Evolutionary conservation across 176 grass and related monocot species (phyloP).

Genomic region (Ensete ventricosum): DNA sequence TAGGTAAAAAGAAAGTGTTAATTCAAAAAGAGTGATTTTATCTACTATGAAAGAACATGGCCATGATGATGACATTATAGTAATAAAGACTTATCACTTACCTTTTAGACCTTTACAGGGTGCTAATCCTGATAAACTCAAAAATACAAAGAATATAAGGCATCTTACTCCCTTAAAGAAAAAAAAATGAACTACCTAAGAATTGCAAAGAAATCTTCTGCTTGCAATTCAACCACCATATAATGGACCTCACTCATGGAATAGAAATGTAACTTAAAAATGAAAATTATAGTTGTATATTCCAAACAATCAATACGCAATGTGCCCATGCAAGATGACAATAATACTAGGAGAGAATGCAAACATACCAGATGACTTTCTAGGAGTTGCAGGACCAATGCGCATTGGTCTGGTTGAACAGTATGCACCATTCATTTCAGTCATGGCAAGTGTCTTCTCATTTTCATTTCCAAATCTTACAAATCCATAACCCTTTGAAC

Average conservation of each 20-base stretch:
- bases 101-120: too few relatives aligned
- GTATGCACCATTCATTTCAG: slow-evolving; percentile 89
- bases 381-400: slow-evolving; percentile 84
- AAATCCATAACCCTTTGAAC: slow-evolving; percentile 95
- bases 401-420: slow-evolving; percentile 92
- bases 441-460: slow-evolving; percentile 80
- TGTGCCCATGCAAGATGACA: not conserved
- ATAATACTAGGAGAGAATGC: slow-evolving; percentile 18
- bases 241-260: not conserved
- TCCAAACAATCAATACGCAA: not conserved
- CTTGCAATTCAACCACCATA: not conserved
- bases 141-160: too few relatives aligned
- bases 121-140: too few relatives aligned
- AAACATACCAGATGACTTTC: slow-evolving; percentile 81
- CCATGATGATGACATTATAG: too few relatives aligned
- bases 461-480: slow-evolving; percentile 90
- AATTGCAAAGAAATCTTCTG: not conserved
- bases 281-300: not conserved
- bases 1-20: too few relatives aligned
- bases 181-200: not conserved
- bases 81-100: too few relatives aligned
- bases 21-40: too few relatives aligned
- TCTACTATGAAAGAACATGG: too few relatives aligned
- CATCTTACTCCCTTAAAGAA: not conserved
- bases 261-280: too few relatives aligned